Base-by-base conservation (phyloP, 2,329 filamentous ascomycete species). In the Aspergillus versicolor region DNA sequence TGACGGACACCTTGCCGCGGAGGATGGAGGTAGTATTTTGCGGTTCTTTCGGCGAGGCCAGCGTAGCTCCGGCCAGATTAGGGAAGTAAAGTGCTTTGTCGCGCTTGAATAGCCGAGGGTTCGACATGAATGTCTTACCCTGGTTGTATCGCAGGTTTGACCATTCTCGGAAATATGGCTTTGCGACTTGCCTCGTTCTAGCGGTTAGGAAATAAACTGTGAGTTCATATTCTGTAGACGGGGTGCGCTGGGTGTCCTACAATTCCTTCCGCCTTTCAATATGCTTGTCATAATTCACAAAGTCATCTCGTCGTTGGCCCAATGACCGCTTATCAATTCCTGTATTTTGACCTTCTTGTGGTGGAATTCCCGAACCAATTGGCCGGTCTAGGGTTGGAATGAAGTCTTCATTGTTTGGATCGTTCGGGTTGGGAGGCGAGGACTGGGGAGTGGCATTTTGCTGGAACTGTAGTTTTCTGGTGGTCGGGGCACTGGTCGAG, bases 101-200 rank as follows among this genome's bases (percentile, higher is more conserved):
- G 63, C 83, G 83, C 68, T 87, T 89, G 82, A 97, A 97, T 48
- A 93, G 82, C n/a, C 88, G 82, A 4, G 89, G 85, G 38, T 93
- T 93, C 19, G 91, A 87, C 51, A 93, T 79, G 77, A 97, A 99
- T 22, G 91, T 91, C 76, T 99, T 99, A 68, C 94, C 94, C 67
- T 92, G 86, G 76, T 82, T 77, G 63, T 94, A 88, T 63, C 88
- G 83, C 74, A 97, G 84, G 76, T 95, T 94, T 58, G 85, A 85
- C 89, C 92, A 97, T 81, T 99, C 93, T 73, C 92, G 89, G 79
- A 96, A 99, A 76, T 99, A 99, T 2, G 93, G 92, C 57, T 90
- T 90, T 19, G 88, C 81, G 69, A 95, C 88, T 72, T 91, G 86
- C 64, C 84, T 82, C 44, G 90, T 90, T 53, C 88, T 91, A 63